Conservation (phyloP, 257 asterid genomes). For the Solanum sejunctum region DNA sequence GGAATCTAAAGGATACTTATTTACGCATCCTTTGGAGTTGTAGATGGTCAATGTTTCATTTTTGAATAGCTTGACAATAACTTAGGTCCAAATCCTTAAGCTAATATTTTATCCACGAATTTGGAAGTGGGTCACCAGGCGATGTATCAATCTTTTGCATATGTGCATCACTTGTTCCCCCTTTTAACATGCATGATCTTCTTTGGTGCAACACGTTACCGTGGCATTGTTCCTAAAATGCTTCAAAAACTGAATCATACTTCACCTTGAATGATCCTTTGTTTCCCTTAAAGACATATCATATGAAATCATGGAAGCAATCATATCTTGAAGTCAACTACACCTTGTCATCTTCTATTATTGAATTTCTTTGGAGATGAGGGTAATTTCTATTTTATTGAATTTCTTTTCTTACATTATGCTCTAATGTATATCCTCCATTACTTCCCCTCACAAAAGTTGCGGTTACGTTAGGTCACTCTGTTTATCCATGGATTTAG, state of each 20-base stretch:
- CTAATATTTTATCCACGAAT: neutral
- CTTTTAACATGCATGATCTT: neutral
- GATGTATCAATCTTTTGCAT: neutral
- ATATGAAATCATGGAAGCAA: neutral
- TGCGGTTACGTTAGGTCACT: neutral
- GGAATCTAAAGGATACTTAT: neutral
- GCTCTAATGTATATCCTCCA: neutral
- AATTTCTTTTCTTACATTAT: neutral
- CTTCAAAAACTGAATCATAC: neutral
- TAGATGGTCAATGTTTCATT: neutral
- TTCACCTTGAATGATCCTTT: neutral
- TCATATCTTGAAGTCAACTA: neutral
- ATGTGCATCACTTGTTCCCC: neutral
- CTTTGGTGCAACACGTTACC: neutral
- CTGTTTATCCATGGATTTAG: neutral
- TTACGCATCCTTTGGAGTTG: neutral
- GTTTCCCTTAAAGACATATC: neutral
- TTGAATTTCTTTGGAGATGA: neutral
- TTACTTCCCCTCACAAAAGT: neutral
- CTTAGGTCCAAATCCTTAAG: neutral
- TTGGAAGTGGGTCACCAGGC: neutral
- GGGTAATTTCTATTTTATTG: neutral
- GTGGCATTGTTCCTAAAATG: neutral
- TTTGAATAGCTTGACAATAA: neutral
- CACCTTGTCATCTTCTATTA: neutral